Base-by-base conservation (phyloP, 805 yeast species). In the Scheffersomyces ergatensis region DNA sequence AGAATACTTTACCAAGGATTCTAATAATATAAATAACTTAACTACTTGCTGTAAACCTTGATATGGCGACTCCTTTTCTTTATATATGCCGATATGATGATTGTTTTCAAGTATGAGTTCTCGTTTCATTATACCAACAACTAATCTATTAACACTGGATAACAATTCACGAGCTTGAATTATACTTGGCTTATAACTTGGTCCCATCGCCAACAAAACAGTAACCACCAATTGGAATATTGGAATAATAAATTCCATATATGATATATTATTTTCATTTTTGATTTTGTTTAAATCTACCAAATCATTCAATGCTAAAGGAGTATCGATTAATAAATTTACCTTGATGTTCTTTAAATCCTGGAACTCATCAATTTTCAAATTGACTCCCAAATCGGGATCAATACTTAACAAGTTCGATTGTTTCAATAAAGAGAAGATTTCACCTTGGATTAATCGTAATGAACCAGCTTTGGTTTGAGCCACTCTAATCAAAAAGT, bases 401-500 rank as follows among this genome's bases (percentile, higher is more conserved):
- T 90, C 97, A 30, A 82, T 71, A 26, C 67, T 58, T 33, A 88
- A 63, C 46, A 89, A 76, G 15, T 63, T 63, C 30, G 83, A 77
- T 11, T 76, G 67, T 41, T 71, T 76, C 39, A 90, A 67, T 0
- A 78, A 67, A 14, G 79, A 74, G 57, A 89, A 82, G 6, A 92
- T 58, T 37, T 84, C 92, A 49, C 84, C 77, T 51, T 88, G 89
- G 18, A 89, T 62, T 39, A 92, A 65, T 40, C 82, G 83, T 37
- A 78, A 77, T 0, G 97, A 89, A 3, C 99, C 98, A 7, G 58
- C 55, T 46, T 86, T 78, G 0, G 85, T 78, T 54, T 85, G 88
- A 0, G 95, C 88, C 11, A 92, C 74, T 48, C 93, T 76, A 1
- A 82, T 72, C 45, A 92, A 65, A 36, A 90, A 74, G 43, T 82